Evolutionary conservation across 768 basidiomycete genomes (phyloP).

Genomic region (Epithele typhae): DNA sequence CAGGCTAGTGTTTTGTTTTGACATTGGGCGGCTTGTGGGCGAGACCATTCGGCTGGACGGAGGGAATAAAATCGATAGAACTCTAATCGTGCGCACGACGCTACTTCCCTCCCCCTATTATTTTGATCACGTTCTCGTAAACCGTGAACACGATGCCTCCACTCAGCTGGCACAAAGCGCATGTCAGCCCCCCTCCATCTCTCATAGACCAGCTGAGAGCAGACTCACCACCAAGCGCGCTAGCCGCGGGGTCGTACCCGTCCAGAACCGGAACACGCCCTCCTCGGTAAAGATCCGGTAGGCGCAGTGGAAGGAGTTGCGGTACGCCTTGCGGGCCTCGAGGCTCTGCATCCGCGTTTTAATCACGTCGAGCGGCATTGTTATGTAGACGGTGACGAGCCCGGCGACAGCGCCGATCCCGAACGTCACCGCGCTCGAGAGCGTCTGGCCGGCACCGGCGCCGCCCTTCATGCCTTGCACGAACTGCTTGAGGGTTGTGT

Average conservation of each 20-base stretch:
- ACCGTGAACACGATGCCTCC: constrained; percentile 92
- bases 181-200: background rate
- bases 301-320: constrained; percentile 93
- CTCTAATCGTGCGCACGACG: too few relatives aligned
- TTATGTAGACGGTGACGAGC: constrained; percentile 89
- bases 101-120: too few relatives aligned
- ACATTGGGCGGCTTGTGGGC: too few relatives aligned
- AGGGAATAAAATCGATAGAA: too few relatives aligned
- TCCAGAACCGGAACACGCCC: constrained; percentile 91
- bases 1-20: too few relatives aligned
- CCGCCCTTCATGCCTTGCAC: constrained; percentile 85
- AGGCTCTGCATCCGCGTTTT: constrained; percentile 99
- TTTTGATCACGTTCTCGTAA: constrained; percentile 75
- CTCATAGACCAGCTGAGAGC: background rate
- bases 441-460: constrained; percentile 74
- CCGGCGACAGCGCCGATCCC: constrained; percentile 93
- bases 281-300: constrained; percentile 95
- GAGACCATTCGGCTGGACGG: too few relatives aligned
- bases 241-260: constrained; percentile 89
- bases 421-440: constrained; percentile 89
- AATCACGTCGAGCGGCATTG: constrained; percentile 87
- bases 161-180: constrained; percentile 52
- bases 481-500: constrained; percentile 89
- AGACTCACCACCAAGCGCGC: constrained; percentile 76
- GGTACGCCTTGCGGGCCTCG: constrained; percentile 75